These are phyloP conservation scores for Inga leiocalycina DNA, from an alignment of 306 rosid genomes.

Conservation along the genomic window DNA sequence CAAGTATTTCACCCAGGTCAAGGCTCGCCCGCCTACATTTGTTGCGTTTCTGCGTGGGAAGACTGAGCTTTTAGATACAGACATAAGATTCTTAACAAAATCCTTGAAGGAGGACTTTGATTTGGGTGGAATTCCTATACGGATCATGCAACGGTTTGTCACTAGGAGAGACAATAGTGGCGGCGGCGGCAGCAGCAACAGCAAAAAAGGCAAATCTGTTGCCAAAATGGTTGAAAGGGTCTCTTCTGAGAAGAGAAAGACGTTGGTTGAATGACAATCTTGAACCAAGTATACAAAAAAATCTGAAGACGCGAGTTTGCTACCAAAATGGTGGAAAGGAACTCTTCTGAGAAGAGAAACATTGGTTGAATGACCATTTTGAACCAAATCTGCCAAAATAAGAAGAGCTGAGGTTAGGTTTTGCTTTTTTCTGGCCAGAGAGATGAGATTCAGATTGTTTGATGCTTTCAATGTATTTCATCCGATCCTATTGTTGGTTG, in stretches of 20 bases:
- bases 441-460: neutral
- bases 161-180: slow-evolving; percentile 42
- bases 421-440: too few species aligned
- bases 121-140: slow-evolving; percentile 93
- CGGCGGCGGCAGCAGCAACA: slow-evolving; percentile 34
- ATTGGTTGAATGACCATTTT: slow-evolving; percentile 34
- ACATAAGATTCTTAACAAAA: slow-evolving; percentile 74
- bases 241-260: slow-evolving; percentile 72
- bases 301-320: slow-evolving; percentile 27
- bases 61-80: slow-evolving; percentile 68
- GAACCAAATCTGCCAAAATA: neutral
- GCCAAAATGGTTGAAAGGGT: slow-evolving; percentile 45
- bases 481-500: too few species aligned
- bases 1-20: slow-evolving; percentile 94
- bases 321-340: slow-evolving; percentile 43
- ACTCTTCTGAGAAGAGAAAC: slow-evolving; percentile 67
- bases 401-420: neutral
- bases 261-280: slow-evolving; percentile 36
- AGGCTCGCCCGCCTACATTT: slow-evolving; percentile 93
- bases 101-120: slow-evolving; percentile 95
- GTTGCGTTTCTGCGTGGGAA: slow-evolving; percentile 88
- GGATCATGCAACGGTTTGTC: slow-evolving; percentile 76
- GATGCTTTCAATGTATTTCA: neutral
- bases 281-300: neutral
- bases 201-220: slow-evolving; percentile 44